These are phyloP conservation scores for Candida maris DNA, from an alignment of 805 yeast species.

Conservation along the genomic window DNA sequence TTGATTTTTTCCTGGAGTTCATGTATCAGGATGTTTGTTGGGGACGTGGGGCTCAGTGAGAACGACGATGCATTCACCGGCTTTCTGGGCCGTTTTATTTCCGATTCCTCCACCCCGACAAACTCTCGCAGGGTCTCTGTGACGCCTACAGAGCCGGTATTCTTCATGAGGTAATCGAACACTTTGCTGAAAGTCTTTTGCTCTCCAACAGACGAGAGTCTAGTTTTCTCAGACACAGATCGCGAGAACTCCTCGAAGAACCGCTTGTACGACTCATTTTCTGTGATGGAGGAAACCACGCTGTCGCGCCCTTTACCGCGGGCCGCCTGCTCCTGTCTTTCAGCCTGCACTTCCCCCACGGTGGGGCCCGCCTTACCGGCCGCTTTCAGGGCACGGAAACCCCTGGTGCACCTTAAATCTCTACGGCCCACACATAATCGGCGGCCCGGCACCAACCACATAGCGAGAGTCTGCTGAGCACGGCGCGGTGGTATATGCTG, in stretches of 20 bases:
- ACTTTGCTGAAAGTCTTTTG: conserved; percentile 31
- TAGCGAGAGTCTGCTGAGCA: too few relatives aligned
- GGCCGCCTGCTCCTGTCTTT: not conserved
- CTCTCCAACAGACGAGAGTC: conserved; percentile 29
- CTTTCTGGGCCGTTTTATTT: conserved; percentile 1
- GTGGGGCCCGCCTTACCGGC: conserved; percentile 13
- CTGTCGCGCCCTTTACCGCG: not conserved
- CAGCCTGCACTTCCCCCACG: conserved; percentile 13
- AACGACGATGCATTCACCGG: not conserved
- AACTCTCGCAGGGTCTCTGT: conserved; percentile 25
- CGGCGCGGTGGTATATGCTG: not conserved
- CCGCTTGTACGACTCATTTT: conserved; percentile 21
- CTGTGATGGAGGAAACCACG: conserved; percentile 10
- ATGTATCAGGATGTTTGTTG: conserved; percentile 5
- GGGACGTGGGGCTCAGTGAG: conserved; percentile 6
- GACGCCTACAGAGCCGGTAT: conserved; percentile 20
- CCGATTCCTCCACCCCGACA: conserved; percentile 15
- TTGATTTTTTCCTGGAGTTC: conserved; percentile 8
- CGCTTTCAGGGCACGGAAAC: too few relatives aligned
- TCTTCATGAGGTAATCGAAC: conserved; percentile 26
- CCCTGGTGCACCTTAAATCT: too few relatives aligned
- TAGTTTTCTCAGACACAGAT: conserved; percentile 15
- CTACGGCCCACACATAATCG: too few relatives aligned
- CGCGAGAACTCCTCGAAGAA: conserved; percentile 27
- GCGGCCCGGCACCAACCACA: too few relatives aligned